A percentile compares a stretch with the other conserved stretches of the same genome.
Evolutionary conservation across 805 yeast species (phyloP).

Genomic region (Candida methanosorbosa): DNA sequence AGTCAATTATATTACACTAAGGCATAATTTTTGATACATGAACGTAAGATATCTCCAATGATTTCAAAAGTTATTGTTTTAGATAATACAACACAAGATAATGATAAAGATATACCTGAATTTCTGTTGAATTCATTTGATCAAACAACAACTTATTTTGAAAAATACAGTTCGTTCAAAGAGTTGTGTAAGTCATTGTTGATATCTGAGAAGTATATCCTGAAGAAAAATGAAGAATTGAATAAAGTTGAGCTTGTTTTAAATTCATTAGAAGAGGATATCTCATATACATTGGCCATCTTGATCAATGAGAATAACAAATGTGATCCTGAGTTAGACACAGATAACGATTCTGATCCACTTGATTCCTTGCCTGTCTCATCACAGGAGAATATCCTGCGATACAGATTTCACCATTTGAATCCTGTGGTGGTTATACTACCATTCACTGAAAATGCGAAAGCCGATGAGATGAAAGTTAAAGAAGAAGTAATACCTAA

Average conservation of each 20-base stretch:
- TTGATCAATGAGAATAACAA: conserved; percentile 9
- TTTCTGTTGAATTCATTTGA: conserved; percentile 5
- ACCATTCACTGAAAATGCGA: not conserved
- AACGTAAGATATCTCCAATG: too few relatives aligned
- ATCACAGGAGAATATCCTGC: not conserved
- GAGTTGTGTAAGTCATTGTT: conserved; percentile 7
- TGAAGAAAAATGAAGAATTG: conserved; percentile 2
- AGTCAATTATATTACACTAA: too few relatives aligned
- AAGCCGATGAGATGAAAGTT: too few relatives aligned
- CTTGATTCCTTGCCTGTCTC: not conserved
- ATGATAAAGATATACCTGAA: too few relatives aligned
- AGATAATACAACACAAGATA: too few relatives aligned
- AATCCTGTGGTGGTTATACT: conserved; percentile 7
- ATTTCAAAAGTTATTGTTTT: too few relatives aligned
- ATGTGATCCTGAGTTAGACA: conserved; percentile 4
- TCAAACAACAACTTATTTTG: conserved; percentile 2
- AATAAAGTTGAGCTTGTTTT: not conserved
- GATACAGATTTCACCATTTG: conserved; percentile 19
- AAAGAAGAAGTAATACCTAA: conserved; percentile 4
- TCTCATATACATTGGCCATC: conserved; percentile 13
- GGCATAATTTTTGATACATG: too few relatives aligned
- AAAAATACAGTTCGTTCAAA: conserved; percentile 3
- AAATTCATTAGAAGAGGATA: conserved; percentile 12
- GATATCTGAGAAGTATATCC: conserved; percentile 7
- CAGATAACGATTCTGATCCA: conserved; percentile 2